These are phyloP conservation scores for Friedmanniomyces endolithicus DNA, from an alignment of 495 filamentous ascomycete species.

Conservation along the genomic window DNA sequence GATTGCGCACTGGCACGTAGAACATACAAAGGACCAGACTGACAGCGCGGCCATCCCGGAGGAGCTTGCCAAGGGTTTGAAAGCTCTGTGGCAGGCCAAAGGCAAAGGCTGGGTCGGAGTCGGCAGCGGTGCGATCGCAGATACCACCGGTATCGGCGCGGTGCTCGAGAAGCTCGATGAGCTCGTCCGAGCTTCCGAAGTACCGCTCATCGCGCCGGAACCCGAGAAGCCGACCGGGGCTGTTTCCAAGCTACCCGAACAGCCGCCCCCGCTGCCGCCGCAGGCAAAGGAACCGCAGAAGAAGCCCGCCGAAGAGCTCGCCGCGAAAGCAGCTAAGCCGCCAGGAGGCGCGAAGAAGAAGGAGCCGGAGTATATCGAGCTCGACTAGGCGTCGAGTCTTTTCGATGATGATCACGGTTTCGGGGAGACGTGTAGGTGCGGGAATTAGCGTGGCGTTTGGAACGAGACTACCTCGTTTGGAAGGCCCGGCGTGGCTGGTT, in stretches of 20 bases:
- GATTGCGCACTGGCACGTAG: slow-evolving; percentile 4
- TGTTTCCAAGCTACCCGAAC: background rate
- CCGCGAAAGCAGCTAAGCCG: background rate
- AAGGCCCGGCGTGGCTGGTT: background rate
- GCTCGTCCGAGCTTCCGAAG: slow-evolving; percentile 16
- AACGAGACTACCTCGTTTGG: background rate
- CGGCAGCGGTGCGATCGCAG: slow-evolving; percentile 24
- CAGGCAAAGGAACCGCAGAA: background rate
- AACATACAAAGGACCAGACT: background rate
- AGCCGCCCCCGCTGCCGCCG: background rate
- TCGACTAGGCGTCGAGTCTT: slow-evolving; percentile 4
- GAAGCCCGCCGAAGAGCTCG: background rate
- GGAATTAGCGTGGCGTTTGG: background rate
- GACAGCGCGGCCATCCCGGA: slow-evolving; percentile 5
- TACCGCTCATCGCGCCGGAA: background rate
- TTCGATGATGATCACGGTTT: background rate
- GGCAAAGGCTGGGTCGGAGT: slow-evolving; percentile 27
- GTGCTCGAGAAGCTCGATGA: slow-evolving; percentile 25
- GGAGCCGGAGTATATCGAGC: slow-evolving; percentile 10
- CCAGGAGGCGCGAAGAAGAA: background rate
- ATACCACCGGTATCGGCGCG: slow-evolving; percentile 18
- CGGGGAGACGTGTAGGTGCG: background rate
- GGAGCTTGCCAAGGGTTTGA: slow-evolving; percentile 14
- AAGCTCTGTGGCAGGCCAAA: slow-evolving; percentile 14
- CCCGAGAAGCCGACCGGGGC: background rate